These are phyloP conservation scores for Waitea zeae DNA, from an alignment of 1,284 basidiomycete species.

Conservation along the genomic window DNA sequence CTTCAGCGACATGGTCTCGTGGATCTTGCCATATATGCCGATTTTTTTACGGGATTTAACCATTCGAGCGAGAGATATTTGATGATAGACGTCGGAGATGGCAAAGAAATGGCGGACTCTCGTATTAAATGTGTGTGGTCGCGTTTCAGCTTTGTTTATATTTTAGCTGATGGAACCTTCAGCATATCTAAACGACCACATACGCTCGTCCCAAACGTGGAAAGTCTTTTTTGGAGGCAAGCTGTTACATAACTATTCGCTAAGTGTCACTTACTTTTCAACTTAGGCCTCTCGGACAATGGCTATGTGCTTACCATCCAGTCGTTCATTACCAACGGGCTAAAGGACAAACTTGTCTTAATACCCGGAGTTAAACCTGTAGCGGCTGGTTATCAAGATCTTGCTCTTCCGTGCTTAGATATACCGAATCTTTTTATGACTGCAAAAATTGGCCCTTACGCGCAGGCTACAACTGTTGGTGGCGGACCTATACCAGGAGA, in stretches of 20 bases:
- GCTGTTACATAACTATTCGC: constrained; percentile 6
- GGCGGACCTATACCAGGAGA: background rate
- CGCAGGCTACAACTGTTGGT: background rate
- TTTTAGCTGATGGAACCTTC: constrained; percentile 5
- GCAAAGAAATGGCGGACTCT: constrained; percentile 55
- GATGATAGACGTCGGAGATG: constrained; percentile 55
- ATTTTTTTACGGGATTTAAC: constrained; percentile 51
- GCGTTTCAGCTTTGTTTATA: constrained; percentile 3
- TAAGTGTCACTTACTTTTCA: constrained; percentile 1
- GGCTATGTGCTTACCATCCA: constrained; percentile 48
- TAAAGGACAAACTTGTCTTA: constrained; percentile 45
- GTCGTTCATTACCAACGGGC: constrained; percentile 46
- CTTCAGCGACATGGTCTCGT: constrained; percentile 23
- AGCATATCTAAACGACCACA: constrained; percentile 44
- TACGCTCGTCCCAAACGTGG: constrained; percentile 38
- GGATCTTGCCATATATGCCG: constrained; percentile 28
- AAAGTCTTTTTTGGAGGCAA: constrained; percentile 47
- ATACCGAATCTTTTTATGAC: constrained; percentile 46
- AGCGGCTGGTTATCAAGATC: constrained; percentile 36
- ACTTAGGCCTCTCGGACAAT: constrained; percentile 26
- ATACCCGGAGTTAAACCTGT: constrained; percentile 45
- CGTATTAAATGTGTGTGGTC: constrained; percentile 66
- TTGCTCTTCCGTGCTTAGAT: constrained; percentile 33
- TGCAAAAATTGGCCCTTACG: constrained; percentile 22
- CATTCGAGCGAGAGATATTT: constrained; percentile 42